Evolutionary conservation across 208 protist species (phyloP).

Genomic region (Leishmania martiniquensis): DNA sequence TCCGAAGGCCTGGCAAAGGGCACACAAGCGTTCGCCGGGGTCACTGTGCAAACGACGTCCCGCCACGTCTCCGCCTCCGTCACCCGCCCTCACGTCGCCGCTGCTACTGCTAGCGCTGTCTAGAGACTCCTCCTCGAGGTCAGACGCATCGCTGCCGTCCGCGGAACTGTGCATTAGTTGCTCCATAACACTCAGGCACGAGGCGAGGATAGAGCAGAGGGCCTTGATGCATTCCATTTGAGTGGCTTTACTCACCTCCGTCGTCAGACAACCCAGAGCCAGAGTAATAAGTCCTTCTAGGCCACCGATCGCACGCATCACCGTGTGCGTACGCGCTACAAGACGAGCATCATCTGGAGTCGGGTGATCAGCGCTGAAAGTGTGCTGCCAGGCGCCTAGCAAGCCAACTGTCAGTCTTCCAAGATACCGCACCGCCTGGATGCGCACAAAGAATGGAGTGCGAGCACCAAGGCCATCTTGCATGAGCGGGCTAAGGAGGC

Average conservation of each 20-base stretch:
- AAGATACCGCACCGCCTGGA: constrained; percentile 23
- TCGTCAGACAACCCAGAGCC: constrained; percentile 14
- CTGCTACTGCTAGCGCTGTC: constrained; percentile 6
- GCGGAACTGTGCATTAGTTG: background rate
- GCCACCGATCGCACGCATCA: constrained; percentile 16
- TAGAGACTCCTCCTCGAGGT: constrained; percentile 18
- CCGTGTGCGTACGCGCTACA: constrained; percentile 1
- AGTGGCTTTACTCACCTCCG: constrained; percentile 38
- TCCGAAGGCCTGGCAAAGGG: constrained; percentile 16
- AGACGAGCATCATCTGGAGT: background rate
- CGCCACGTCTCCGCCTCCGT: background rate
- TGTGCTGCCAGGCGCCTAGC: constrained; percentile 15
- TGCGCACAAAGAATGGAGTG: constrained; percentile 40
- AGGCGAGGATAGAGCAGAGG: constrained; percentile 19
- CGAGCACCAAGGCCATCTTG: background rate
- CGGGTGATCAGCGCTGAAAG: background rate
- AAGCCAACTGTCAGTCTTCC: constrained; percentile 11
- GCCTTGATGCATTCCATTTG: constrained; percentile 43
- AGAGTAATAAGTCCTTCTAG: constrained; percentile 18
- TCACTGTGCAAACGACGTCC: background rate
- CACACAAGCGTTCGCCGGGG: background rate
- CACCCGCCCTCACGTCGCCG: background rate
- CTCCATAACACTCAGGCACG: constrained; percentile 7
- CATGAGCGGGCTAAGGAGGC: constrained; percentile 2
- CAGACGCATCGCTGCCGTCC: background rate